Evolutionary conservation across 345 rosid genomes (phyloP).

Genomic region (Alliaria petiolata): DNA sequence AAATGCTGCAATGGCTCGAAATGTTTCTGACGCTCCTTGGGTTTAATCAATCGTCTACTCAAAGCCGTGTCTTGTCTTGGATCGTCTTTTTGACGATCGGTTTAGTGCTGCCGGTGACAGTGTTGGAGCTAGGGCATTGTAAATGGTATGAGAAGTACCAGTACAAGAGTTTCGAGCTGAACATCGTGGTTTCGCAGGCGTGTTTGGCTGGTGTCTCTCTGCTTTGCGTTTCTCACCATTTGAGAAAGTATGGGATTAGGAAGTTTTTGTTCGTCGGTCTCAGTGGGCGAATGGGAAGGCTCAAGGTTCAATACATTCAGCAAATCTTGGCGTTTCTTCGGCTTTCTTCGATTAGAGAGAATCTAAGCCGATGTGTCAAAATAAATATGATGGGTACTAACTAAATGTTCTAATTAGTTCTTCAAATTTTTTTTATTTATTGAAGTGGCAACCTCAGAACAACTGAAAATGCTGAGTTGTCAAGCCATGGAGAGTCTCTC

Average conservation of each 20-base stretch:
- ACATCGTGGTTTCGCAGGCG: conserved; percentile 70
- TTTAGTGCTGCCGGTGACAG: conserved; percentile 52
- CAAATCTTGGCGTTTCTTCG: conserved; percentile 56
- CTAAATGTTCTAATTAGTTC: no score
- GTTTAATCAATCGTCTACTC: conserved; percentile 54
- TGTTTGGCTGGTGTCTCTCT: conserved; percentile 73
- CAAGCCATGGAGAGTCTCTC: no score
- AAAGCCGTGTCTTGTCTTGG: conserved; percentile 58
- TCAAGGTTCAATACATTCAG: conserved; percentile 45
- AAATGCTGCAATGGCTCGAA: conserved; percentile 46
- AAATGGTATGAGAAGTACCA: conserved; percentile 51
- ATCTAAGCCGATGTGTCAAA: no score
- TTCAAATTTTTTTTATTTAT: no score
- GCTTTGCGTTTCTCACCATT: conserved; percentile 67
- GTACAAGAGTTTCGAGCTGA: conserved; percentile 65
- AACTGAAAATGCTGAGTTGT: no score
- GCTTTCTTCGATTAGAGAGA: background rate
- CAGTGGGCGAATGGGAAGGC: conserved; percentile 48
- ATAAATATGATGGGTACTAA: no score
- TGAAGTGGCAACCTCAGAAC: no score
- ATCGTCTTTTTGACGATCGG: conserved; percentile 52
- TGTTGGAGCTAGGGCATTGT: conserved; percentile 59
- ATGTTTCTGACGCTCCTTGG: conserved; percentile 57
- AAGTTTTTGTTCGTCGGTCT: conserved; percentile 75
- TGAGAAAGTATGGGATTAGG: conserved; percentile 70